Conservation (phyloP, 2,329 filamentous ascomycete species). For the Cercospora zeina region DNA sequence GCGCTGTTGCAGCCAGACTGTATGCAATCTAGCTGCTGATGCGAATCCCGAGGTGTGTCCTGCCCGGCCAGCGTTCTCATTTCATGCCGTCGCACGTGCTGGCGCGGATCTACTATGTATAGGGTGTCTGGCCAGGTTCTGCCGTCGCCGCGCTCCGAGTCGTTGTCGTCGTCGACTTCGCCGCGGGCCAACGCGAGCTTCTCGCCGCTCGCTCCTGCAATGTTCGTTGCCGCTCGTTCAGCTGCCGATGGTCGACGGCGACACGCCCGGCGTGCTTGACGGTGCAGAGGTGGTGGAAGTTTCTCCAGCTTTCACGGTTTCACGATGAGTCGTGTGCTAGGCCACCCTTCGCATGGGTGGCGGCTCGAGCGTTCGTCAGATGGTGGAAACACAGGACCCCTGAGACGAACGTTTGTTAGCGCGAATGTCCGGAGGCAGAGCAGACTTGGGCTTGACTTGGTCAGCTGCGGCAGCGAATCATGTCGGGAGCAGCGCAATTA, state of each 20-base stretch:
- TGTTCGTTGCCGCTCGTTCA: not conserved
- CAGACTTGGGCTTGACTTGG: not conserved
- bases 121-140: conserved; percentile 5
- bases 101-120: conserved; percentile 8
- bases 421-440: not conserved
- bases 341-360: not conserved
- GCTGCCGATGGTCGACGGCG: not conserved
- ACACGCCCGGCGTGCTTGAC: not conserved
- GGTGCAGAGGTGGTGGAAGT: not conserved
- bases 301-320: conserved; percentile 18
- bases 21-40: conserved; percentile 1
- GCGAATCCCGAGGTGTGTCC: not conserved
- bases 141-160: conserved; percentile 1
- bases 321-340: conserved; percentile 18
- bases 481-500: not conserved
- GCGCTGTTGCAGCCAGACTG: conserved; percentile 16
- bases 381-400: conserved; percentile 10
- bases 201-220: not conserved
- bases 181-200: not conserved
- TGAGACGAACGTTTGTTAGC: conserved; percentile 2
- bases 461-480: conserved; percentile 1
- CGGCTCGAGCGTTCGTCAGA: conserved; percentile 15
- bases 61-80: not conserved
- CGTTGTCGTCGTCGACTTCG: not conserved
- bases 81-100: conserved; percentile 9